Conservation (phyloP, 352 stramenopile species). For the Globisporangium carolinianum region DNA sequence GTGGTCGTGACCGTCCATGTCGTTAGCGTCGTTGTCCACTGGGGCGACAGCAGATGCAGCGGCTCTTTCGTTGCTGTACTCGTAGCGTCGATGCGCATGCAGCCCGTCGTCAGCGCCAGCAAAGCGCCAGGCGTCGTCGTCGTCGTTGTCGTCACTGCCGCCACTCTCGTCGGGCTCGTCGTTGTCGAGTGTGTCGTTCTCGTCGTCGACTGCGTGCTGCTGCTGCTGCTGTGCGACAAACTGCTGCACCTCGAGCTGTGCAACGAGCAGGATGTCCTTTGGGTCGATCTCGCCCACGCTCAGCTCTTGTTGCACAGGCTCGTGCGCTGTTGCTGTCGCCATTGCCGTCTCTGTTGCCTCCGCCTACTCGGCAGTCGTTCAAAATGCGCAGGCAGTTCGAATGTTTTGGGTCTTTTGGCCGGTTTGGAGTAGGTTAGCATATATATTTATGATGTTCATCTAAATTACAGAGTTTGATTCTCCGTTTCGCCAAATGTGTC, state of each 20-base stretch:
- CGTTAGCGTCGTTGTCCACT: too few relatives aligned
- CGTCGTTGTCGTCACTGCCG: neutral
- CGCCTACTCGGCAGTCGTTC: too few relatives aligned
- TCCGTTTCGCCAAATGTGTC: too few relatives aligned
- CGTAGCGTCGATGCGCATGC: too few relatives aligned
- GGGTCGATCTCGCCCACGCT: slow-evolving; percentile 5
- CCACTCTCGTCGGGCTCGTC: neutral
- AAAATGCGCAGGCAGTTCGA: too few relatives aligned
- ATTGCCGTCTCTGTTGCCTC: neutral
- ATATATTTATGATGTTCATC: too few relatives aligned
- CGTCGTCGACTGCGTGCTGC: neutral
- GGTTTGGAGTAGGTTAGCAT: too few relatives aligned
- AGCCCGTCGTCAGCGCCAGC: neutral
- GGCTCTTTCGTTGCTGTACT: neutral
- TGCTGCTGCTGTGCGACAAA: neutral
- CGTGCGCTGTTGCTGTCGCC: neutral
- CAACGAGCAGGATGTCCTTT: neutral
- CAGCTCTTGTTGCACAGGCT: neutral
- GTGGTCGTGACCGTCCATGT: neutral
- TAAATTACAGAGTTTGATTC: too few relatives aligned
- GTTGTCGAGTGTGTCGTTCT: neutral
- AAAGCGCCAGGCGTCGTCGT: neutral
- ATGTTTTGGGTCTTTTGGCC: too few relatives aligned
- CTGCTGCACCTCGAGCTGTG: neutral
- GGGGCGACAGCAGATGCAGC: neutral